Evolutionary conservation across 2,329 filamentous ascomycete genomes (phyloP).

Genomic region (Ceratocystis alfenasii): DNA sequence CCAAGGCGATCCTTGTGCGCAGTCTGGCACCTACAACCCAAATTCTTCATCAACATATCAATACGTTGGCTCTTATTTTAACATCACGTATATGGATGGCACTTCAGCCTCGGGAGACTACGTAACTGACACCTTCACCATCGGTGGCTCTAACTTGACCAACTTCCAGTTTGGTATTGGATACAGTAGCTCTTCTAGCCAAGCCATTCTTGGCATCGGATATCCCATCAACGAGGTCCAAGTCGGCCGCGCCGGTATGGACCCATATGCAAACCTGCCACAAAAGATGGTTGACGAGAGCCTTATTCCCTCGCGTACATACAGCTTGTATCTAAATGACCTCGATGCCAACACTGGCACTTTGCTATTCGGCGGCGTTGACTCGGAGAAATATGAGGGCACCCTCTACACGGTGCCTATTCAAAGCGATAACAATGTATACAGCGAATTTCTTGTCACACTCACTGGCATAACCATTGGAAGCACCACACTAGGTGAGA

Average conservation of each 20-base stretch:
- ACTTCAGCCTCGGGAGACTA: constrained; percentile 69
- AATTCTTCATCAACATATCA: constrained; percentile 64
- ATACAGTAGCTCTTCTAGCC: constrained; percentile 45
- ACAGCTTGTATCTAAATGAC: constrained; percentile 66
- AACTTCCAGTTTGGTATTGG: constrained; percentile 62
- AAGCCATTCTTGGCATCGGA: constrained; percentile 78
- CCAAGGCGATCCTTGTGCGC: constrained; percentile 40
- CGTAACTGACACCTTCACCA: constrained; percentile 56
- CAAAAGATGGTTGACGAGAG: constrained; percentile 49
- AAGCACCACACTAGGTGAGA: constrained; percentile 32
- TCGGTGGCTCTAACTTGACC: constrained; percentile 43
- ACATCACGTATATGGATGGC: constrained; percentile 78
- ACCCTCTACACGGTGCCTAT: constrained; percentile 55
- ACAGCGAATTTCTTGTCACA: constrained; percentile 55
- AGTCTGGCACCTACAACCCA: constrained; percentile 55
- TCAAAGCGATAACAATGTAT: constrained; percentile 40
- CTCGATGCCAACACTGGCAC: constrained; percentile 51
- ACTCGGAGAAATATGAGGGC: constrained; percentile 52
- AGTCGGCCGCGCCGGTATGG: constrained; percentile 43
- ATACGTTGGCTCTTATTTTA: constrained; percentile 64
- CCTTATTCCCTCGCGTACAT: constrained; percentile 53
- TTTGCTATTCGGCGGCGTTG: constrained; percentile 65
- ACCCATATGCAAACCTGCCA: constrained; percentile 57
- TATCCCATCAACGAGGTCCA: constrained; percentile 70
- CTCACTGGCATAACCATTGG: constrained; percentile 47